Percentiles rank a stretch among this genome's conserved stretches.
Conservation (phyloP, 2,329 filamentous ascomycete species). For the Chrysosphaeria jannelii region DNA sequence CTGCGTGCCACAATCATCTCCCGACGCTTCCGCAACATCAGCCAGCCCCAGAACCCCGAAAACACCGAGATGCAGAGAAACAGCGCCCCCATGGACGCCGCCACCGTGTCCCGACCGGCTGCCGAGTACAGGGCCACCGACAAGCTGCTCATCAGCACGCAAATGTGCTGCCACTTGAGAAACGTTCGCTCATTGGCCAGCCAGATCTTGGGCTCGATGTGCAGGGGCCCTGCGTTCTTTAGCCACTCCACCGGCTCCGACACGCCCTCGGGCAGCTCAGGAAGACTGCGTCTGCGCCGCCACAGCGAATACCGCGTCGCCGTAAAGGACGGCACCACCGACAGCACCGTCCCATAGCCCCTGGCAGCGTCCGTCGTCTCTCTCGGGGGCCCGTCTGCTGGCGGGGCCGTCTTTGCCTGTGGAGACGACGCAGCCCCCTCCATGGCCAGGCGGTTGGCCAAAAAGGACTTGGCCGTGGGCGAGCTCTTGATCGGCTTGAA, state of each 20-base stretch:
- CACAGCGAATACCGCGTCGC: conserved; percentile 43
- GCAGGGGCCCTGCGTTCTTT: conserved; percentile 76
- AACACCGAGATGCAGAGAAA: conserved; percentile 65
- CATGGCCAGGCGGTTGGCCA: conserved; percentile 20
- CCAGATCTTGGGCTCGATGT: conserved; percentile 95
- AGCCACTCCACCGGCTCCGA: conserved; percentile 61
- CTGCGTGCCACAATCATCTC: conserved; percentile 61
- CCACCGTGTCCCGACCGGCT: conserved; percentile 37
- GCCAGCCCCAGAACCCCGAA: conserved; percentile 64
- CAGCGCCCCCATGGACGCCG: conserved; percentile 47
- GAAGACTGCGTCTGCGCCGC: conserved; percentile 16
- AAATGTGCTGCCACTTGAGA: conserved; percentile 95
- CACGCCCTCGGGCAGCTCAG: conserved; percentile 54
- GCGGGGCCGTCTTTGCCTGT: too few species aligned
- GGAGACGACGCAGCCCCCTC: conserved; percentile 3
- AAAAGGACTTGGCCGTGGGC: conserved; percentile 33
- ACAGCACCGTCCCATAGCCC: conserved; percentile 26
- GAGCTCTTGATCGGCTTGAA: conserved; percentile 34
- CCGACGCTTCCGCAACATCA: conserved; percentile 45
- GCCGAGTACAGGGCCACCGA: conserved; percentile 72
- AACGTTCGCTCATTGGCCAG: conserved; percentile 95
- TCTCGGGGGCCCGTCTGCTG: too few species aligned
- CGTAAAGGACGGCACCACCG: conserved; percentile 57
- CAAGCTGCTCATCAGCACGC: conserved; percentile 56
- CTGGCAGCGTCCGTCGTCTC: too few species aligned